Percentiles rank a stretch among this genome's conserved stretches.
Conservation (phyloP, 2,329 filamentous ascomycete genomes). For the Exserohilum rostratum region DNA sequence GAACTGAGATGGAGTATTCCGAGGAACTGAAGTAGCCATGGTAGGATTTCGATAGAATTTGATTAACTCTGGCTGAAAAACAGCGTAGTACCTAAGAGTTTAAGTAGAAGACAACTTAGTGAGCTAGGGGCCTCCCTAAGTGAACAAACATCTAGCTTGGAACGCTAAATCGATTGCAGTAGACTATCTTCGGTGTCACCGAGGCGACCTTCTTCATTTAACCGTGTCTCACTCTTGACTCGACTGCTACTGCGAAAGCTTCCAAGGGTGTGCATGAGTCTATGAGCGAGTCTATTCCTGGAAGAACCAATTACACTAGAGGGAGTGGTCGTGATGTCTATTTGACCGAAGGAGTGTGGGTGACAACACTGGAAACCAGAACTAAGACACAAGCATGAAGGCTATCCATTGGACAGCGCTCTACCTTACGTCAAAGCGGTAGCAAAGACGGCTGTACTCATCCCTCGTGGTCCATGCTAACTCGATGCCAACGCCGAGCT, state of each 20-base stretch:
- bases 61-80: constrained; percentile 2
- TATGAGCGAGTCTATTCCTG: neutral
- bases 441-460: constrained; percentile 1
- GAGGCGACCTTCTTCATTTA: neutral
- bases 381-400: constrained; percentile 8
- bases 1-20: neutral
- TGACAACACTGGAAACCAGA: constrained; percentile 1
- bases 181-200: neutral
- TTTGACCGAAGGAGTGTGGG: constrained; percentile 6
- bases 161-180: constrained; percentile 3
- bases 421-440: constrained; percentile 2
- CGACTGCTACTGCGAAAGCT: neutral
- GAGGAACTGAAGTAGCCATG: constrained; percentile 6
- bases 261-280: constrained; percentile 2
- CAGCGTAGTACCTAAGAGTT: neutral
- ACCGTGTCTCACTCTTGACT: neutral
- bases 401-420: constrained; percentile 7
- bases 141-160: neutral
- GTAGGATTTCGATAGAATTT: constrained; percentile 1
- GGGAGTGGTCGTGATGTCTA: constrained; percentile 4
- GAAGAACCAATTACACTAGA: constrained; percentile 7
- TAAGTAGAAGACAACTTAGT: constrained; percentile 3
- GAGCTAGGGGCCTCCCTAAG: neutral
- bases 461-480: neutral
- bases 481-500: constrained; percentile 1